Base-by-base conservation (phyloP, 495 filamentous ascomycete genomes). In the Pseudomonodictys pantanalensis region DNA sequence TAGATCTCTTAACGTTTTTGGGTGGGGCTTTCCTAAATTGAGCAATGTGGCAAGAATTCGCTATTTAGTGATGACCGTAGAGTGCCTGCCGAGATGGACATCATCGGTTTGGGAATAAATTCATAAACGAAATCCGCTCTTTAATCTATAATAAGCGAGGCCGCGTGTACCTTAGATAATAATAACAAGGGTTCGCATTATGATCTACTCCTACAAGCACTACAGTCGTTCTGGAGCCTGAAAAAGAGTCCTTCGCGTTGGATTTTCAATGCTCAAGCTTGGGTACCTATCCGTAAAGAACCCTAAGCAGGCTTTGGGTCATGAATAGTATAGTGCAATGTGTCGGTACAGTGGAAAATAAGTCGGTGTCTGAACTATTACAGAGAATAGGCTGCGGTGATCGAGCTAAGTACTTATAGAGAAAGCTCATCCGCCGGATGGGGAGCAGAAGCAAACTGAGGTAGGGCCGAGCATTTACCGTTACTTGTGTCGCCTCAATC, bases 381-480 rank as follows among this genome's bases (percentile, higher is more conserved):
- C 32, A 35, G 32, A 35, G 32, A 15, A 35, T 35, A 35, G 32
- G 32, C 32, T 35, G 32, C 32, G 32, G 32, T 35, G 32, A 35
- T 15, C 32, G 32, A 35, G 32, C 32, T 15, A 35, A 35, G 32
- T 35, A 35, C 32, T 35, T 35, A 35, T 35, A 35, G 32, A 35
- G 32, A 35, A n/a, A 41, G 38, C 38, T 41, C 38, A 41, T 41
- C 38, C 12, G 38, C 38, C 38, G 38, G 38, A 41, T 41, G 38
- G 32, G 38, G 20, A 41, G 38, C 38, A 41, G 3, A 41, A 41
- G 38, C 12, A 41, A 41, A 41, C 38, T 41, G 38, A 41, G 38
- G 38, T 41, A 41, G 38, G 38, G 38, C 12, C 4, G 44, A 48
- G 44, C 44, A 23, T 48, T 48, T 29, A 29, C 44, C 44, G 44